Base-by-base conservation (phyloP, 257 asterid genomes). In the Scutellaria minor region DNA sequence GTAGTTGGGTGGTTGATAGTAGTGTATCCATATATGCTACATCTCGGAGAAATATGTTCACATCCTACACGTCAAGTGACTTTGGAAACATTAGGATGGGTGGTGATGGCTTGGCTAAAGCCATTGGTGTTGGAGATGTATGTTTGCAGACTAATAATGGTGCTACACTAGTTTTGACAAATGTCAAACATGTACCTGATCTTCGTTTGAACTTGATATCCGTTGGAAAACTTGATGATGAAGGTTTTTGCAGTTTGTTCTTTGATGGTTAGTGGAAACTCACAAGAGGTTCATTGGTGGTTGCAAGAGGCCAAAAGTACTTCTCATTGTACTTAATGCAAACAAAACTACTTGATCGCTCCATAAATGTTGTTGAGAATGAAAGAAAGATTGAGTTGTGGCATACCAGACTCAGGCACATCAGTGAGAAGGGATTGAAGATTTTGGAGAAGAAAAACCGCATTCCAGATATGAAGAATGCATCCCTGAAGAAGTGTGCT, bases 21-120 rank as follows among this genome's bases (percentile, higher is more conserved):
- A 44, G 39, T 64, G 70, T 57, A 39, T 7, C 70, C 45, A 10
- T 65, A 11, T 59, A 65, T 65, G 71, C 46, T 7, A 45, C 71
- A 22, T 27, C 58, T 7, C 24, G 18, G 10, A 65, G 24, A 37
- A 59, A 48, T 12, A 13, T 45, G 40, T 47, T 65, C 71, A 65
- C 57, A 11, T 45, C 71, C 5, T 65, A 65, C 13, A 65, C 31
- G 12, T 45, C 13, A 0, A 59, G 45, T 65, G 71, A 65, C 8
- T 46, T 22, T 65, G 59, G 71, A 20, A 11, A 15, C 0, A 0
- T 65, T 1, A 65, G 10, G 58, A 65, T 65, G 71, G 20, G 56
- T 13, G 46, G 47, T 27, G 58, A 65, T 65, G 46, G 45, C 11
- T 6, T 65, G 11, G 27, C 45, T 11, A 65, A 65, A 13, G 46